Percentiles rank a stretch among this genome's conserved stretches.
These are phyloP conservation scores for Pseudogymnoascus sp. DNA, from an alignment of 2,329 filamentous ascomycete genomes.

Conservation along the genomic window DNA sequence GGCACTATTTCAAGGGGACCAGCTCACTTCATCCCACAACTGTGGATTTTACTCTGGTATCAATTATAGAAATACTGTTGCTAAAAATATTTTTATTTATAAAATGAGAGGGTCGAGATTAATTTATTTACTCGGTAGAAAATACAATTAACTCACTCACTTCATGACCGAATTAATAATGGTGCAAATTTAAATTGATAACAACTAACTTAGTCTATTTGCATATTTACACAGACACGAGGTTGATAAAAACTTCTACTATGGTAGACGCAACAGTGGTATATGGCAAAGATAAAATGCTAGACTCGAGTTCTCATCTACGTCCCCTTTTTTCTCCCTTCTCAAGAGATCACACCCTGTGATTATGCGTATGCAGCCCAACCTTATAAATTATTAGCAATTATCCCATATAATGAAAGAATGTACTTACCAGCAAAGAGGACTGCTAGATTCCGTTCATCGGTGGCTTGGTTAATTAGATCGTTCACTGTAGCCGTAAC, in stretches of 20 bases:
- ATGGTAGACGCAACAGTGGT: background rate
- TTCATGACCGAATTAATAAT: background rate
- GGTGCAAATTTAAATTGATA: background rate
- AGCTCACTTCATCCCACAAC: background rate
- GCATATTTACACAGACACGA: background rate
- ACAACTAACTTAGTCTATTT: background rate
- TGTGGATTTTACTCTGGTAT: background rate
- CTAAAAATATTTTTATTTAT: background rate
- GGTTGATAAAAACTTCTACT: background rate
- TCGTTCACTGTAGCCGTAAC: conserved; percentile 95
- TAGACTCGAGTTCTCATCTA: background rate
- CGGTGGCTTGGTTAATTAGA: conserved; percentile 88
- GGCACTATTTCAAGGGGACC: background rate
- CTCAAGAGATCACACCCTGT: background rate
- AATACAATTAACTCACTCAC: background rate
- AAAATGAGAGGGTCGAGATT: background rate
- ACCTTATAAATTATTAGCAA: conserved; percentile 26
- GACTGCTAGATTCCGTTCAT: conserved; percentile 85
- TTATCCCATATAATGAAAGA: background rate
- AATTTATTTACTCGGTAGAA: background rate
- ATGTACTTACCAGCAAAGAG: conserved; percentile 55
- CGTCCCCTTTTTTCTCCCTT: background rate
- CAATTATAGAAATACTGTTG: background rate
- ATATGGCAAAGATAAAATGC: conserved; percentile 6
- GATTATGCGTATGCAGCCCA: conserved; percentile 42